Percentiles rank a stretch among this genome's conserved stretches.
phyloP scores from a whole-genome alignment of 331 rosid genomes.

The Spiraea crenata region DNA sequence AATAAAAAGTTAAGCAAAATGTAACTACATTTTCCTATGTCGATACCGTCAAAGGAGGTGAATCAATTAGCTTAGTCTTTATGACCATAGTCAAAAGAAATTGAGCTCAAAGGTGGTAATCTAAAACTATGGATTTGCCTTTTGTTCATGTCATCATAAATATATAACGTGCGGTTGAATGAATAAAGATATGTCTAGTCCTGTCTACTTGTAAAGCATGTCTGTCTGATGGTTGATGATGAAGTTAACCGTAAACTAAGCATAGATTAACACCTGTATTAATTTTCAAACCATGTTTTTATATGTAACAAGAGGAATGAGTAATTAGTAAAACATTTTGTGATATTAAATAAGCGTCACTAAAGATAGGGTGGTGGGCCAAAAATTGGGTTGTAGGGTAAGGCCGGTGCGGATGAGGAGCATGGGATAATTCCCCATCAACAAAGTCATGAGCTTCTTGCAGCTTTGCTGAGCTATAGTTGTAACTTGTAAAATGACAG shows the following conservation, averaged over 20 bases:
- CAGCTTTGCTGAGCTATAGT: conserved; percentile 16
- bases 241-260: background rate
- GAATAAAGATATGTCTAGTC: background rate
- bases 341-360: too few relatives aligned
- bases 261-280: too few relatives aligned
- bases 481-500: conserved; percentile 43
- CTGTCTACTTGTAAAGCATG: background rate
- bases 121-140: background rate
- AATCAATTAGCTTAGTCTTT: too few relatives aligned
- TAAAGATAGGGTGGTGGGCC: background rate
- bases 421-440: conserved; percentile 15
- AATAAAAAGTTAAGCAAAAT: too few relatives aligned
- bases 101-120: background rate
- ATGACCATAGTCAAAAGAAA: background rate
- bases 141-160: conserved; percentile 8
- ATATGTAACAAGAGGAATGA: too few relatives aligned
- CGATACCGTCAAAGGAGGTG: background rate
- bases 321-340: too few relatives aligned
- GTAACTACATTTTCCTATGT: background rate
- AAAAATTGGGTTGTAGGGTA: conserved; percentile 19
- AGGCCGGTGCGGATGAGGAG: conserved; percentile 28
- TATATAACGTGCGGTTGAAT: conserved; percentile 6
- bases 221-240: background rate
- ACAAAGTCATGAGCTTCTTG: conserved; percentile 60
- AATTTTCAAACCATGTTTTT: too few relatives aligned